Base-by-base conservation (phyloP, 2,329 filamentous ascomycete genomes). In the Aspergillus sergii region DNA sequence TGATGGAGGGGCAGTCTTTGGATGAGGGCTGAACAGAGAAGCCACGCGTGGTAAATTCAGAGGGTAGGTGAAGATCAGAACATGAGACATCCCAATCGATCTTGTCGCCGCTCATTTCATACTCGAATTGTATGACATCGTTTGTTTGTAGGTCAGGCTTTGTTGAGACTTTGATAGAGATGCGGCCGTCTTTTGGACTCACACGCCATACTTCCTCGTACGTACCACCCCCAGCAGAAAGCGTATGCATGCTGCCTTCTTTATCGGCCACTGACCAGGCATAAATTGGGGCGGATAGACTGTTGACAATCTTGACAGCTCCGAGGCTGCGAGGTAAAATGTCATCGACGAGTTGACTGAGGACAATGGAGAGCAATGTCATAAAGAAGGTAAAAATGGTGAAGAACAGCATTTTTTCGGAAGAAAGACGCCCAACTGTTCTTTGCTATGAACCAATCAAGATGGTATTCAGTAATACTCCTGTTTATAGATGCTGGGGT, bases 31-130 rank as follows among this genome's bases (percentile, higher is more conserved):
- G 62, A 12, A 75, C 73, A 11, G 67, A 71, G 64, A 78, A 74
- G 43, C 76, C 77, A 50, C 66, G 70, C 28, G 73, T 60, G 58
- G 71, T 71, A 70, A 79, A 79, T 56, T 71, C 66, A 51, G 76
- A 75, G 64, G 68, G 64, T 11, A 65, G 36, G 39, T 65, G 63
- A 69, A 76, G 73, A 67, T 79, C 66, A 64, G 79, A 77, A 69
- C 72, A 77, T 60, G 77, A 79, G n/a, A 79, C 68, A 64, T 79
- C 77, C 74, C 76, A 79, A 72, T 67, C 78, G 67, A 79, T 73
- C 32, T 70, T 76, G 46, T 74, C 72, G 39, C 62, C 59, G 11
- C 65, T 53, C 45, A 72, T 62, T 61, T 76, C 79, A 71, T 79
- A 79, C 68, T 79, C 76, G 68, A 77, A 78, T 69, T 79, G 77